phyloP scores from a whole-genome alignment of 2,329 filamentous ascomycete genomes.

The Drechmeria coniospora region DNA sequence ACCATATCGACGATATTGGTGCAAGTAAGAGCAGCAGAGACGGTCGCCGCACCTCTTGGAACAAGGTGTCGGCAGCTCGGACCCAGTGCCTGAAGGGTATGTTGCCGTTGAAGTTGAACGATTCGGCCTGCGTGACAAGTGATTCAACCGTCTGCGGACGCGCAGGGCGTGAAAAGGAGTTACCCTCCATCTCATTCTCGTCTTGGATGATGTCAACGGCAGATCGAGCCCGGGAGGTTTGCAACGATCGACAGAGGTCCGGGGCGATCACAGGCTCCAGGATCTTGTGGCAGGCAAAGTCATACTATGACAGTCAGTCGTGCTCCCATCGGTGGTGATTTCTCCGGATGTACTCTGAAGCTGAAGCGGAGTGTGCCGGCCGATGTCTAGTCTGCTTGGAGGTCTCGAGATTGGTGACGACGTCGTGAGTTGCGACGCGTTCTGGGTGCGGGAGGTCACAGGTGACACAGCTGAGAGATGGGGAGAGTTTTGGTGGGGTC shows the following conservation, averaged over 20 bases:
- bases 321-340: background rate
- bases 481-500: no score
- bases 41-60: slow-evolving; percentile 63
- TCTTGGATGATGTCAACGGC: background rate
- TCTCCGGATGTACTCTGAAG: no score
- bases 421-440: slow-evolving; percentile 1
- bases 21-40: no score
- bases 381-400: no score
- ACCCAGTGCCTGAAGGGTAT: slow-evolving; percentile 72
- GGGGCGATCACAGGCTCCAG: no score
- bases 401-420: no score
- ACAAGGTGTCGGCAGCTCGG: slow-evolving; percentile 61
- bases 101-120: slow-evolving; percentile 65
- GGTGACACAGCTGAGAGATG: no score
- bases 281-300: no score
- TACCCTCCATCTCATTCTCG: slow-evolving; percentile 12
- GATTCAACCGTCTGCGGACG: slow-evolving; percentile 58
- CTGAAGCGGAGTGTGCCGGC: no score
- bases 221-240: background rate
- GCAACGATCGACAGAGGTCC: background rate
- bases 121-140: slow-evolving; percentile 58
- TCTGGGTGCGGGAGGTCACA: background rate
- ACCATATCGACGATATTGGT: background rate
- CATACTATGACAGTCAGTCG: background rate
- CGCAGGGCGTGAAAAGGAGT: slow-evolving; percentile 17